phyloP scores from a whole-genome alignment of 257 asterid species.

The Craterostigma plantagineum region DNA sequence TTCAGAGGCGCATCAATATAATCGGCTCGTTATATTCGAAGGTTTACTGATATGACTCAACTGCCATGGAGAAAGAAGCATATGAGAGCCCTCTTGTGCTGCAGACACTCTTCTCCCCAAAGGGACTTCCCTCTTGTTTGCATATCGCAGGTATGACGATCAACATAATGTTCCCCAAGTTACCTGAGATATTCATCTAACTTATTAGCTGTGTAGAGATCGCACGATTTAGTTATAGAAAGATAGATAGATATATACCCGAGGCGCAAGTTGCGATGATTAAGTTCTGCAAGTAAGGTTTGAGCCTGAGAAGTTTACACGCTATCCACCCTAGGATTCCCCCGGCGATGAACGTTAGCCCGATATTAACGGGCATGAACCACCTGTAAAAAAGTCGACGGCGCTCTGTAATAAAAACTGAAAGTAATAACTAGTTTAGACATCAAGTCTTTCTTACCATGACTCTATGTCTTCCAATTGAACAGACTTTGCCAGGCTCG shows the following conservation, averaged over 20 bases:
- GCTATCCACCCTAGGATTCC: slow-evolving; percentile 69
- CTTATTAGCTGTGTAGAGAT: too few species aligned
- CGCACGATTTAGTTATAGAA: too few species aligned
- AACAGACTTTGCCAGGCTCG: slow-evolving; percentile 49
- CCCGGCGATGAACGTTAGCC: slow-evolving; percentile 59
- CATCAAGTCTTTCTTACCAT: slow-evolving; percentile 20
- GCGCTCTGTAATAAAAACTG: too few species aligned
- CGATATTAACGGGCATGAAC: slow-evolving; percentile 86
- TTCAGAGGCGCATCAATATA: too few species aligned
- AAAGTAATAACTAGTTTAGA: too few species aligned
- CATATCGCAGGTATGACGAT: slow-evolving; percentile 71
- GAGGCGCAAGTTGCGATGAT: slow-evolving; percentile 56
- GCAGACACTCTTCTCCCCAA: slow-evolving; percentile 48
- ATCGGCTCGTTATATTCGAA: too few species aligned
- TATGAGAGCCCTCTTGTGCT: slow-evolving; percentile 40
- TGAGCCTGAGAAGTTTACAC: slow-evolving; percentile 47
- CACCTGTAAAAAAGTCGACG: too few species aligned
- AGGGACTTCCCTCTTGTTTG: slow-evolving; percentile 52
- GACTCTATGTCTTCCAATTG: slow-evolving; percentile 44
- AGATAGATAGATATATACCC: slow-evolving; percentile 21
- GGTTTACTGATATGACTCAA: slow-evolving; percentile 1
- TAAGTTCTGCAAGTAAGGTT: slow-evolving; percentile 51
- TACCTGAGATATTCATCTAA: slow-evolving; percentile 21
- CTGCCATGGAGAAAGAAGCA: slow-evolving; percentile 88
- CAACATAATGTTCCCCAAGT: slow-evolving; percentile 64